phyloP scores from a whole-genome alignment of 768 basidiomycete genomes.

The Leccinum truebloodii region DNA sequence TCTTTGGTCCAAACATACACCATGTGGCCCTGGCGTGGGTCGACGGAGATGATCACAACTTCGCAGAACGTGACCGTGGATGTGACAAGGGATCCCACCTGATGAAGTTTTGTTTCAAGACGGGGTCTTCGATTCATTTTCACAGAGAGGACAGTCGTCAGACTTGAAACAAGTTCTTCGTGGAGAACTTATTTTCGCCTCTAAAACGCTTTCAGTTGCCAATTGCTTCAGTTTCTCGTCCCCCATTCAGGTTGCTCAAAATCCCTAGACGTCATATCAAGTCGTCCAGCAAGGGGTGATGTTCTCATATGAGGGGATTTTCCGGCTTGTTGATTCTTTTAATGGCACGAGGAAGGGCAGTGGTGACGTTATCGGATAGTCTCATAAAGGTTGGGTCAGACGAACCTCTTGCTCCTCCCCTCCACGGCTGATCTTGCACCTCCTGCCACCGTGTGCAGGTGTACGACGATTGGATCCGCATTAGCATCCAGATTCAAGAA shows the following conservation, averaged over 20 bases:
- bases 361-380: conserved; percentile 11
- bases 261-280: not conserved
- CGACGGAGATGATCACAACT: conserved; percentile 28
- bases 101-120: not conserved
- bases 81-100: conserved; percentile 5
- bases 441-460: conserved; percentile 24
- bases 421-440: conserved; percentile 12
- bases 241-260: not conserved
- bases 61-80: conserved; percentile 6
- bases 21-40: conserved; percentile 4
- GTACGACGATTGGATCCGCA: conserved; percentile 23
- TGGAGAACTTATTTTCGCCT: conserved; percentile 2
- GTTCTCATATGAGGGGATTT: conserved; percentile 26
- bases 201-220: not conserved
- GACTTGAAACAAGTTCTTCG: not conserved
- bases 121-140: not conserved
- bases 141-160: not conserved
- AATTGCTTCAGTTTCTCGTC: conserved; percentile 1
- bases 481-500: not conserved
- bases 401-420: conserved; percentile 5
- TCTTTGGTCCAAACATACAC: not conserved
- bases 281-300: not conserved
- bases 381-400: conserved; percentile 26
- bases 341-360: conserved; percentile 21
- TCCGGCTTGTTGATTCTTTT: conserved; percentile 29